Base-by-base conservation (phyloP, 116 monocot species). In the Iris pallida region DNA sequence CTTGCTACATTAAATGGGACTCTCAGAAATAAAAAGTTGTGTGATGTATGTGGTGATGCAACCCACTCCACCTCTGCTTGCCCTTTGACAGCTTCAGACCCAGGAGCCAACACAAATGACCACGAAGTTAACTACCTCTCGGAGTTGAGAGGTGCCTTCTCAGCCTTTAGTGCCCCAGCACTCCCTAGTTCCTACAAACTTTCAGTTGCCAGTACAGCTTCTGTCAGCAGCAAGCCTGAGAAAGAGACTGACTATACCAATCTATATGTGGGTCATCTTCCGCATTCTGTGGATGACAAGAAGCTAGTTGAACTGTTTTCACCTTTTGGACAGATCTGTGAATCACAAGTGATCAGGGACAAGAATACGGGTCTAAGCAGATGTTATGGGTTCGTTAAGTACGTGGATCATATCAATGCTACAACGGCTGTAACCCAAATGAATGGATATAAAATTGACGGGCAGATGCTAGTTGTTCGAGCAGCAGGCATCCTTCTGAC, bases 331-430 rank as follows among this genome's bases (percentile, higher is more conserved):
- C 44, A 59, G 0, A 57, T 92, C 8, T 17, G 40, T 53, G 16
- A 68, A 57, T 70, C 71, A 1, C 68, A 54, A 20, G 75, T 86
- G 45, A 54, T 79, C 51, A 78, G 20, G 48, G 83, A 88, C 56
- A 65, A 69, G 15, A 69, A 10, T 40, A 79, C 83, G 0, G 81
- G 83, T 10, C 19, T 72, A 66, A 84, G 81, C 55, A 84, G 81
- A 49, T 88, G 74, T 13, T 88, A 70, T 81, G 92, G 92, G 0
- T 92, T 88, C 65, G 77, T 92, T 42, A 83, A 72, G 51, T 92
- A 73, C 60, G 47, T 16, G 6, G 73, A 86, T 75, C 66, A 59
- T 66, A 3, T 55, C 2, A 64, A 45, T 48, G 88, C 93, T 57
- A 61, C 81, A 16, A 61, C 61, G 45, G 92, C 88, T 53, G 65